A percentile compares a stretch with the other conserved stretches of the same genome.
Conservation (phyloP, 352 stramenopile species). For the Thraustochytrium sp. region DNA sequence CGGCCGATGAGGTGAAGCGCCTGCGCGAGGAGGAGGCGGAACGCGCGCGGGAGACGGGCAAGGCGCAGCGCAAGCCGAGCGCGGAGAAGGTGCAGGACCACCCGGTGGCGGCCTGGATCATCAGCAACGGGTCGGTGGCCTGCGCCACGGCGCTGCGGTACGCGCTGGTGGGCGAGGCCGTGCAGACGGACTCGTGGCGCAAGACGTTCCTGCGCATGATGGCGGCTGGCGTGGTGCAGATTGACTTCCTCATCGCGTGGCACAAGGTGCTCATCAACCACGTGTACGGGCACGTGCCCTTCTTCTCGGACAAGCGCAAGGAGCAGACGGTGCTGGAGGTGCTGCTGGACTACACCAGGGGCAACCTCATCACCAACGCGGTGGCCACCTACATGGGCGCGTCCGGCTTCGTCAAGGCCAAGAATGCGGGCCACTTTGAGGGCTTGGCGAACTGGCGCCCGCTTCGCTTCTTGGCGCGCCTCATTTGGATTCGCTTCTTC, state of each 20-base stretch:
- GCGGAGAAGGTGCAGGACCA: slow-evolving; percentile 40
- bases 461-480: slow-evolving; percentile 15
- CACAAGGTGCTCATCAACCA: slow-evolving; percentile 20
- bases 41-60: background rate
- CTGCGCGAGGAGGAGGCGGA: background rate
- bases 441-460: background rate
- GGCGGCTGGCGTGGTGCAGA: background rate
- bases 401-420: background rate
- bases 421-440: background rate
- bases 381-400: background rate
- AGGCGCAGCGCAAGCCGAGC: background rate
- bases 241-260: background rate
- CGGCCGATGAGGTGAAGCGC: background rate
- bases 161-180: background rate
- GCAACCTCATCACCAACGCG: slow-evolving; percentile 9
- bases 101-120: slow-evolving; percentile 3
- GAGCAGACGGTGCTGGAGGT: slow-evolving; percentile 34
- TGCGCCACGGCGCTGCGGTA: background rate
- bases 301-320: slow-evolving; percentile 18
- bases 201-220: slow-evolving; percentile 1
- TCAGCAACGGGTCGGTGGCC: slow-evolving; percentile 17
- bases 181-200: background rate
- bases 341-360: slow-evolving; percentile 34
- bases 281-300: slow-evolving; percentile 39
- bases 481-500: background rate